Percentiles rank a stretch among this genome's conserved stretches.
Conservation (phyloP, 768 basidiomycete species). For the Kwoniella bestiolae region DNA sequence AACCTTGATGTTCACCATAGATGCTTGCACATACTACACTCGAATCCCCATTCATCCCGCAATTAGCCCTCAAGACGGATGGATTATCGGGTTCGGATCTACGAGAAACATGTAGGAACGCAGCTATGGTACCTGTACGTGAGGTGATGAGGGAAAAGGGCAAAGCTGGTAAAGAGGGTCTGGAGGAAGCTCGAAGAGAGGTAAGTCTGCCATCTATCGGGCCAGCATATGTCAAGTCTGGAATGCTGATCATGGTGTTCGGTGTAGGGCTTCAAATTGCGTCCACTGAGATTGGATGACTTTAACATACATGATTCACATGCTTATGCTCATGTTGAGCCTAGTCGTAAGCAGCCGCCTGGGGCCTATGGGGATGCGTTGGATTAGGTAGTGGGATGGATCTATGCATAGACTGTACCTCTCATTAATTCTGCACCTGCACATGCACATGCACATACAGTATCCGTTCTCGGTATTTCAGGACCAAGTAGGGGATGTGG, state of each 20-base stretch:
- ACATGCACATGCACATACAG: too few relatives aligned
- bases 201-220: slow-evolving; percentile 56
- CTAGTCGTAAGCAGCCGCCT: slow-evolving; percentile 41
- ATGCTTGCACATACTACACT: slow-evolving; percentile 82
- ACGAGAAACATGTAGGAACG: slow-evolving; percentile 87
- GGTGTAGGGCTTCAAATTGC: slow-evolving; percentile 74
- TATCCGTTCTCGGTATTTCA: too few relatives aligned
- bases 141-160: slow-evolving; percentile 56
- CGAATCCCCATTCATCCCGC: slow-evolving; percentile 66
- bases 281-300: slow-evolving; percentile 72
- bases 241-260: neutral
- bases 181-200: slow-evolving; percentile 60
- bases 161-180: slow-evolving; percentile 60
- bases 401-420: slow-evolving; percentile 11
- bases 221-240: neutral
- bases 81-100: slow-evolving; percentile 89
- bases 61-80: slow-evolving; percentile 70
- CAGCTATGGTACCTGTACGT: slow-evolving; percentile 80
- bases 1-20: slow-evolving; percentile 59
- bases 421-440: neutral
- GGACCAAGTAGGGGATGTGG: too few relatives aligned
- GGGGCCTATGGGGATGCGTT: slow-evolving; percentile 39
- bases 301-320: slow-evolving; percentile 62
- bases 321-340: slow-evolving; percentile 54
- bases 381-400: neutral